Evolutionary conservation across 2,329 filamentous ascomycete genomes (phyloP).

Genomic region (Bipolaris zeicola): DNA sequence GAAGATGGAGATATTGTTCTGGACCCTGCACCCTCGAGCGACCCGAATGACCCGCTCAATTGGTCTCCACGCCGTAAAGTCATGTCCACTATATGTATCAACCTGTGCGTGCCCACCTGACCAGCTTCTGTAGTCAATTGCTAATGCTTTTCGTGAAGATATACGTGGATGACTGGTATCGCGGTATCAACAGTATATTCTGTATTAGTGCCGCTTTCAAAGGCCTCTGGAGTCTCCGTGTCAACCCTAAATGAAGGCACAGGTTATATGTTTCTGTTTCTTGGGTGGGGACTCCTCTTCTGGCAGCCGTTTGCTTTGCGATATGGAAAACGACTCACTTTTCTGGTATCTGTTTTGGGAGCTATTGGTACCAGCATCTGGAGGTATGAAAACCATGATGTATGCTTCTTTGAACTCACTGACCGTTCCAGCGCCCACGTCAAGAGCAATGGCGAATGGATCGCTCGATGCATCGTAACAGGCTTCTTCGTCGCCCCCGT

Average conservation of each 20-base stretch:
- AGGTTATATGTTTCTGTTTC: conserved; percentile 59
- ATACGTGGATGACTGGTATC: conserved; percentile 57
- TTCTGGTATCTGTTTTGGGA: conserved; percentile 52
- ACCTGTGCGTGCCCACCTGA: conserved; percentile 16
- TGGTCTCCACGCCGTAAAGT: conserved; percentile 39
- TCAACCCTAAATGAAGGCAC: conserved; percentile 56
- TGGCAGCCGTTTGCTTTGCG: conserved; percentile 61
- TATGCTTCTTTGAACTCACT: not conserved
- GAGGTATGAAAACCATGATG: conserved; percentile 28
- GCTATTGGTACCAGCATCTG: conserved; percentile 52
- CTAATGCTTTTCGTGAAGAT: conserved; percentile 52
- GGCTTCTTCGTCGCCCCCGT: conserved; percentile 57
- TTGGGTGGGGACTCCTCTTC: conserved; percentile 59
- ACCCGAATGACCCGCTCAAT: conserved; percentile 46
- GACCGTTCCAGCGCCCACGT: conserved; percentile 50
- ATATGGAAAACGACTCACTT: conserved; percentile 58
- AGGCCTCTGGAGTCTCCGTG: conserved; percentile 55
- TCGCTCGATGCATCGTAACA: conserved; percentile 54
- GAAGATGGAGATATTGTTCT: conserved; percentile 49
- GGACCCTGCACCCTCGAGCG: conserved; percentile 45
- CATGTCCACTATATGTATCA: conserved; percentile 32
- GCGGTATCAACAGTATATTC: conserved; percentile 57
- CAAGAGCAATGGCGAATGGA: conserved; percentile 54
- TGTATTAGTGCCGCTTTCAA: conserved; percentile 55
- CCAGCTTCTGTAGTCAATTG: no score